These are phyloP conservation scores for Melampsora larici-populina DNA, from an alignment of 1,284 basidiomycete genomes.

Conservation along the genomic window DNA sequence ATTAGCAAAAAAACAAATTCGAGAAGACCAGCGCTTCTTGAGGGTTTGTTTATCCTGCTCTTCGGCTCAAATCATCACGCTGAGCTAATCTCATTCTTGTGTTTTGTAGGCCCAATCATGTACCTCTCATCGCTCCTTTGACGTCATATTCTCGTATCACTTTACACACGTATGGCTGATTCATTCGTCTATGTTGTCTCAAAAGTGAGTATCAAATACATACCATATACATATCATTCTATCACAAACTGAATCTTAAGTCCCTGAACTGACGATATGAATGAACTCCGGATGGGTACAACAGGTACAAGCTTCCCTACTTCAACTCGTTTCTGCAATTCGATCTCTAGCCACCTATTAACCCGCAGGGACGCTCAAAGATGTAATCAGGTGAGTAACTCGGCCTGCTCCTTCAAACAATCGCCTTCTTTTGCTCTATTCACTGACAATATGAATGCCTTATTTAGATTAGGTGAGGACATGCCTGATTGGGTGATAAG, in stretches of 20 bases:
- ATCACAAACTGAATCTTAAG: background rate
- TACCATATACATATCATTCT: background rate
- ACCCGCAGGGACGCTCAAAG: constrained; percentile 76
- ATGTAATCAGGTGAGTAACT: constrained; percentile 68
- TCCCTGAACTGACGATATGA: background rate
- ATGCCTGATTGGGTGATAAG: constrained; percentile 98
- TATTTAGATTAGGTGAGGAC: constrained; percentile 69
- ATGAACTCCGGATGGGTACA: constrained; percentile 7
- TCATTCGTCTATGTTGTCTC: constrained; percentile 96
- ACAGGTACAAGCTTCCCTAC: constrained; percentile 24
- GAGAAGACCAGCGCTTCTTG: constrained; percentile 76
- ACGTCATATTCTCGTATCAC: constrained; percentile 81
- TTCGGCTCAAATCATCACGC: background rate
- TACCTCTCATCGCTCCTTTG: constrained; percentile 92
- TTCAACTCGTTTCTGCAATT: constrained; percentile 12
- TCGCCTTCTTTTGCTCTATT: background rate
- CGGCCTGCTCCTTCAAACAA: constrained; percentile 42
- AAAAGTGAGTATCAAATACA: constrained; percentile 56
- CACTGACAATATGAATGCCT: background rate
- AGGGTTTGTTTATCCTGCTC: constrained; percentile 61
- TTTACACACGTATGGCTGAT: constrained; percentile 89
- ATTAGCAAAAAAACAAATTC: constrained; percentile 72
- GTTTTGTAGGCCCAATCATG: constrained; percentile 73
- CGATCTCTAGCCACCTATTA: constrained; percentile 32
- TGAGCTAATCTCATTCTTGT: background rate